Conservation (phyloP, 345 rosid species). For the Salix brachista region DNA sequence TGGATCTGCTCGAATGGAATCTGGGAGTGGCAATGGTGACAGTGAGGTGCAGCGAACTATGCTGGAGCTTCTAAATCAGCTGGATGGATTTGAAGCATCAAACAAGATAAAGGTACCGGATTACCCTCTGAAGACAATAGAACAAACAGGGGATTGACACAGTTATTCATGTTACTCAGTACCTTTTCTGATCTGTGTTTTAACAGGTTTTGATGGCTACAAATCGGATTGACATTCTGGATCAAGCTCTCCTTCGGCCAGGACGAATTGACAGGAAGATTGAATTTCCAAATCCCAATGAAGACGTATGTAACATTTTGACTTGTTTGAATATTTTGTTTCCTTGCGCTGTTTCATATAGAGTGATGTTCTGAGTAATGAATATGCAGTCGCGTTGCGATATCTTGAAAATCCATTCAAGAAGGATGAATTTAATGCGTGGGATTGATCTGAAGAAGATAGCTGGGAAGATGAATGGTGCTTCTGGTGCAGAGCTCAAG, state of each 20-base stretch:
- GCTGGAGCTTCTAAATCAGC: conserved; percentile 99
- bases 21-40: conserved; percentile 99
- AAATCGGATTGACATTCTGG: conserved; percentile 19
- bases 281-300: conserved; percentile 70
- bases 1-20: conserved; percentile 99
- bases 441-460: conserved; percentile 97
- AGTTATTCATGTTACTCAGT: neutral
- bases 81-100: conserved; percentile 97
- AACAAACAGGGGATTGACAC: neutral
- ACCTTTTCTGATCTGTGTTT: neutral
- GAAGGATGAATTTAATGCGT: conserved; percentile 97
- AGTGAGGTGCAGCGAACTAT: conserved; percentile 97
- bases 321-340: neutral
- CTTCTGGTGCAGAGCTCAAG: conserved; percentile 99
- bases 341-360: neutral
- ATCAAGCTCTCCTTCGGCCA: conserved; percentile 15
- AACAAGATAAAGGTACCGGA: conserved; percentile 87
- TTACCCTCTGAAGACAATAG: neutral
- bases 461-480: conserved; percentile 98
- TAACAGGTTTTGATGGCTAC: conserved; percentile 92
- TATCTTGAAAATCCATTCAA: conserved; percentile 93
- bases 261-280: conserved; percentile 21
- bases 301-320: conserved; percentile 44
- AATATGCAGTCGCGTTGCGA: conserved; percentile 80
- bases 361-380: neutral